Conservation (phyloP, 495 filamentous ascomycete species). For the Daldinia grandis region DNA sequence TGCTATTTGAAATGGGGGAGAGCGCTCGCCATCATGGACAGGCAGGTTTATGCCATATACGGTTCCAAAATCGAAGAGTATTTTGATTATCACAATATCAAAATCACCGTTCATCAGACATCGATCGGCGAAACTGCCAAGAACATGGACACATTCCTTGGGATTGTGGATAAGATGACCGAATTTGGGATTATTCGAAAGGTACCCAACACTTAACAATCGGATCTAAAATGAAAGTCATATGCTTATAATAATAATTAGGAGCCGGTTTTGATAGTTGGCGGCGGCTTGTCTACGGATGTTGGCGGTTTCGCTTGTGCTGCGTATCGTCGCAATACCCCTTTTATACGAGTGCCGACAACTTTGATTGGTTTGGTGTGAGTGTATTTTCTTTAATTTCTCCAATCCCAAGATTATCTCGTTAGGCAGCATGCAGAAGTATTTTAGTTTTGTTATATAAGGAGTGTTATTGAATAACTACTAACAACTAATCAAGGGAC, state of each 20-base stretch:
- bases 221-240: not conserved
- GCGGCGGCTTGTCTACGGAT: constrained; percentile 71
- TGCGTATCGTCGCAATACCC: constrained; percentile 63
- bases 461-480: no score
- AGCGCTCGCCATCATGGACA: constrained; percentile 67
- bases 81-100: constrained; percentile 62
- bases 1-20: constrained; percentile 67
- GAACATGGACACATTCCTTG: constrained; percentile 66
- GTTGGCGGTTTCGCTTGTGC: constrained; percentile 73
- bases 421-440: no score
- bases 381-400: not conserved
- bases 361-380: constrained; percentile 70
- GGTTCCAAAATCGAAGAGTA: constrained; percentile 65
- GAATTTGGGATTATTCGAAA: constrained; percentile 71
- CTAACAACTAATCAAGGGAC: constrained; percentile 50
- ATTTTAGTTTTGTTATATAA: no score
- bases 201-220: constrained; percentile 45
- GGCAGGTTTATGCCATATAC: constrained; percentile 68
- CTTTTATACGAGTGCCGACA: constrained; percentile 68
- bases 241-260: constrained; percentile 30
- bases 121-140: constrained; percentile 73
- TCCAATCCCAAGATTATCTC: no score
- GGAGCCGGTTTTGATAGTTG: constrained; percentile 71
- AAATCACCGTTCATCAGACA: constrained; percentile 67
- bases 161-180: constrained; percentile 69